A percentile compares a stretch with the other conserved stretches of the same genome.
Conservation (phyloP, 345 rosid genomes). For the Eutrema japonicum region DNA sequence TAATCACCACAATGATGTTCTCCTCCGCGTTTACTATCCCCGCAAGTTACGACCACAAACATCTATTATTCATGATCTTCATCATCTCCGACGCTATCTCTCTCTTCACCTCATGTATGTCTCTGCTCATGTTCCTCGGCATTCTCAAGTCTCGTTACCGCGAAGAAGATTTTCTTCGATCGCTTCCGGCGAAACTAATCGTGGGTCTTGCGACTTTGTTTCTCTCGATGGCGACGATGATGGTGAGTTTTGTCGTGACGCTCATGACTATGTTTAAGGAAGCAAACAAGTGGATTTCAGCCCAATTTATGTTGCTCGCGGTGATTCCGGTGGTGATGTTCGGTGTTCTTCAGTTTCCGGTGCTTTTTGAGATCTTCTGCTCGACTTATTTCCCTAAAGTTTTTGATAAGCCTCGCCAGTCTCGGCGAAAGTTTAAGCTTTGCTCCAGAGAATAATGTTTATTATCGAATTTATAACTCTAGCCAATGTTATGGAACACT, state of each 20-base stretch:
- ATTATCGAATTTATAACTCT: not conserved
- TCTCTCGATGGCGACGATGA: slow-evolving; percentile 73
- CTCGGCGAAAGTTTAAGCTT: slow-evolving; percentile 13
- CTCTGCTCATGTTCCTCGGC: slow-evolving; percentile 58
- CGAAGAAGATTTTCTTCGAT: slow-evolving; percentile 56
- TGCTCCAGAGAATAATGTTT: not conserved
- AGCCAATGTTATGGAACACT: slow-evolving; percentile 13
- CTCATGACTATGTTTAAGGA: slow-evolving; percentile 48
- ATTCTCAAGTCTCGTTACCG: slow-evolving; percentile 60
- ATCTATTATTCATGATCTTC: slow-evolving; percentile 46
- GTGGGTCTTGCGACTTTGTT: slow-evolving; percentile 65
- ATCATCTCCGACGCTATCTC: slow-evolving; percentile 55
- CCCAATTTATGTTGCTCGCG: slow-evolving; percentile 58
- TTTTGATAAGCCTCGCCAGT: slow-evolving; percentile 54
- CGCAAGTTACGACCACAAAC: slow-evolving; percentile 39
- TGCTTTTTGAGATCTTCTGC: slow-evolving; percentile 63
- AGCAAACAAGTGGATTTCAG: slow-evolving; percentile 52
- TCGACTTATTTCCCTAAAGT: slow-evolving; percentile 67
- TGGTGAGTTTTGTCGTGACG: slow-evolving; percentile 53
- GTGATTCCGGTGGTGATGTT: slow-evolving; percentile 64
- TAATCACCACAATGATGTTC: slow-evolving; percentile 64
- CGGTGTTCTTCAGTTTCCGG: slow-evolving; percentile 65
- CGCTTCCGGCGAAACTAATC: slow-evolving; percentile 58
- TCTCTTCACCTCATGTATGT: slow-evolving; percentile 54
- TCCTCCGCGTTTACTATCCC: slow-evolving; percentile 63